Conservation (phyloP, 2,329 filamentous ascomycete species). For the Ilyonectria sp. region DNA sequence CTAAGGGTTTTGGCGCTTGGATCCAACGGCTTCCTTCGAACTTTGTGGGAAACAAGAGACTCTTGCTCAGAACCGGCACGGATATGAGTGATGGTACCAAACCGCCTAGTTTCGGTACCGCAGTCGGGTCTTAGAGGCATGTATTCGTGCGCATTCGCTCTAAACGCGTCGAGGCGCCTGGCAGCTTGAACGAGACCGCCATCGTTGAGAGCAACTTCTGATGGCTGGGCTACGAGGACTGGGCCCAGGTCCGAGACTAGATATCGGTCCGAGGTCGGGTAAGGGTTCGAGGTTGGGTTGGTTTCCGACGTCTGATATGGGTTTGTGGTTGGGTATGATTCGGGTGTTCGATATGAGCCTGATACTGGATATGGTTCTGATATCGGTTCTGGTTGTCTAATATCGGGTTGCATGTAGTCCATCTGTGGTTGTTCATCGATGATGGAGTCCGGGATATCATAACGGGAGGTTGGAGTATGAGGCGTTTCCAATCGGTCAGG, state of each 20-base stretch:
- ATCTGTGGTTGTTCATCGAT: constrained; percentile 3
- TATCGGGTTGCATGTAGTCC: not conserved
- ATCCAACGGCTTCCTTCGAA: constrained; percentile 45
- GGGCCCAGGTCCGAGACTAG: constrained; percentile 5
- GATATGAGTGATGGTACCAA: constrained; percentile 42
- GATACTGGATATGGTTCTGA: constrained; percentile 3
- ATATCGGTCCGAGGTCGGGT: constrained; percentile 11
- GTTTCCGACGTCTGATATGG: constrained; percentile 3
- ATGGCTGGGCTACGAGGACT: constrained; percentile 1
- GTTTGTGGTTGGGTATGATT: constrained; percentile 5
- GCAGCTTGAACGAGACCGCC: constrained; percentile 44
- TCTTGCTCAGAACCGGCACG: constrained; percentile 41
- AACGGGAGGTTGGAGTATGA: constrained; percentile 36
- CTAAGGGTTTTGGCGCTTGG: constrained; percentile 42
- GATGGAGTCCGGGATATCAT: constrained; percentile 29
- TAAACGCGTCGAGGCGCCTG: constrained; percentile 44
- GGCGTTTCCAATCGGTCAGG: constrained; percentile 46
- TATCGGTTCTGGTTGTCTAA: constrained; percentile 8
- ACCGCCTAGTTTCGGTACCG: constrained; percentile 32
- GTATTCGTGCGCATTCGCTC: constrained; percentile 41
- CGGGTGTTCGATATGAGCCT: constrained; percentile 3
- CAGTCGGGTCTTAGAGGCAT: constrained; percentile 39
- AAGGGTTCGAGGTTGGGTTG: not conserved
- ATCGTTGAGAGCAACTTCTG: constrained; percentile 38
- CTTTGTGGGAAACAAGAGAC: constrained; percentile 20